Base-by-base conservation (phyloP, 352 stramenopile species). In the Saprolegnia parasitica region DNA sequence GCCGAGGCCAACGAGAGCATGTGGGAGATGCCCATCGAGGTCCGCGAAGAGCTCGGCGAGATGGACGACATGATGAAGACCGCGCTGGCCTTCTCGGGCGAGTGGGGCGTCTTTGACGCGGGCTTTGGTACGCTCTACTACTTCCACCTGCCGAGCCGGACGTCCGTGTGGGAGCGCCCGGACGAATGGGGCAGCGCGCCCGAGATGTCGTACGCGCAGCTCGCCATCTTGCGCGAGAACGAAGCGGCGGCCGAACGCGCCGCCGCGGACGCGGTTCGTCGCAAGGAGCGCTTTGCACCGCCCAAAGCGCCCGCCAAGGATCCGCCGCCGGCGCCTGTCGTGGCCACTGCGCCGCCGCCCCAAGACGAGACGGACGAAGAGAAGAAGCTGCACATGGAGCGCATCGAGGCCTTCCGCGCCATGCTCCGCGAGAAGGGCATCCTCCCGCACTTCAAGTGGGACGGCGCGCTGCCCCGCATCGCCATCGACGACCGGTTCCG, bases 371-470 rank as follows among this genome's bases (percentile, higher is more conserved):
- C 80, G 23, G 56, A 65, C 0, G 76, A 77, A 45, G 75, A 91
- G 24, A 23, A 23, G 4, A 23, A 23, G 11, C 37, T 55, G 15
- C 52, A 23, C 58, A 62, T 74, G 16, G 79, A 87, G 64, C 72
- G 75, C n/a, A 81, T 76, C 10, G 78, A 88, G 32, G 76, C 81
- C 37, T 94, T 92, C 54, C 72, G 77, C 9, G 71, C 78, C 29
- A 88, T 94, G 86, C 71, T 94, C 58, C 78, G 84, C 35, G 83
- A 92, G 60, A 92, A 92, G 72, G 88, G 86, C 61, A 89, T 94
- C 65, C 91, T 94, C 83, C 86, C 86, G 50, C 86, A 90, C 39
- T 84, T 74, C 61, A 91, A 91, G 61, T 94, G 86, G 86, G 90
- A 83, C 50, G 86, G 89, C 13, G 86, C 83, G 35, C 74, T 94